These are phyloP conservation scores for Nothophaeocryptopus gaeumannii DNA, from an alignment of 2,329 filamentous ascomycete genomes.

Conservation along the genomic window DNA sequence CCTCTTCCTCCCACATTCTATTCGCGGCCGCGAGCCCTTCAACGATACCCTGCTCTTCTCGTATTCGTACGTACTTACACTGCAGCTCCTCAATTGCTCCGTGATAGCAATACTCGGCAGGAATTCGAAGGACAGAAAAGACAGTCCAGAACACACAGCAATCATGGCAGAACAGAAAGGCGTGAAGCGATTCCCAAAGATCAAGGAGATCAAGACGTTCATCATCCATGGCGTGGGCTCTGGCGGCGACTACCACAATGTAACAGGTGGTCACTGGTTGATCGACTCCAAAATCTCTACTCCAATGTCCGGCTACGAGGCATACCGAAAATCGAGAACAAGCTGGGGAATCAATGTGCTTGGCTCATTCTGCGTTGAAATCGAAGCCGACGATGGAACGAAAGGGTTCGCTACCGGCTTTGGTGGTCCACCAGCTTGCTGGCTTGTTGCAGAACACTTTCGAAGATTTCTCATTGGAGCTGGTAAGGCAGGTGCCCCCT, in stretches of 20 bases:
- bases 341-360: slow-evolving; percentile 96
- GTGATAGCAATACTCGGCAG: too few relatives aligned
- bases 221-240: slow-evolving; percentile 63
- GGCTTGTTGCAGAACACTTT: slow-evolving; percentile 91
- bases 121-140: too few relatives aligned
- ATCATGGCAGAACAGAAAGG: slow-evolving; percentile 28
- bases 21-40: too few relatives aligned
- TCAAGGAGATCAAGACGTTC: slow-evolving; percentile 72
- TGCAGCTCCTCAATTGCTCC: too few relatives aligned
- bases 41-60: too few relatives aligned
- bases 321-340: slow-evolving; percentile 82
- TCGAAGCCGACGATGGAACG: slow-evolving; percentile 86
- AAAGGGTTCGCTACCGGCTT: slow-evolving; percentile 93
- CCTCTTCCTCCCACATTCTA: neutral
- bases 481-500: slow-evolving; percentile 39
- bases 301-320: slow-evolving; percentile 83
- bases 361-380: slow-evolving; percentile 86
- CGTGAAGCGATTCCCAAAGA: slow-evolving; percentile 64
- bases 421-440: slow-evolving; percentile 88
- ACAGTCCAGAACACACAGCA: neutral
- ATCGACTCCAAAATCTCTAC: slow-evolving; percentile 91
- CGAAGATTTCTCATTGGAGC: slow-evolving; percentile 85
- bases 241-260: slow-evolving; percentile 90
- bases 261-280: slow-evolving; percentile 71
- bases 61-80: too few relatives aligned